Evolutionary conservation across 1,284 basidiomycete species (phyloP).

Genomic region (Malassezia japonica): DNA sequence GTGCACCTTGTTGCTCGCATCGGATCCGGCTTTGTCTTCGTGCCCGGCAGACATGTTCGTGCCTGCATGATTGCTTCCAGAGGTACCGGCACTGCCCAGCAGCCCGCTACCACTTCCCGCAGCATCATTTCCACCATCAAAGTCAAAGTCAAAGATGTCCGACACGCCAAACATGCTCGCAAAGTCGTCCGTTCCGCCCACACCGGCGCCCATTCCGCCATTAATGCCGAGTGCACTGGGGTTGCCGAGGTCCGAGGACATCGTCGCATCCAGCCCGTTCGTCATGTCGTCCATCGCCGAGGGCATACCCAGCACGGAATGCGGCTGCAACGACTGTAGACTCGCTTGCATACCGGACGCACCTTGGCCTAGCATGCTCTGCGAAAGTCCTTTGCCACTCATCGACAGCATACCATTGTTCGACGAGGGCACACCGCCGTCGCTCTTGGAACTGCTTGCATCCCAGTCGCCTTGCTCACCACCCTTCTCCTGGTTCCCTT

Average conservation of each 20-base stretch:
- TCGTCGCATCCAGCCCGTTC: neutral
- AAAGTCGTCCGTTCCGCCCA: constrained; percentile 28
- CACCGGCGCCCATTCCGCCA: constrained; percentile 3
- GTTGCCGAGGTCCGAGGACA: constrained; percentile 6
- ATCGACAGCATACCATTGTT: neutral
- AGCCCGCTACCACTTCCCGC: neutral
- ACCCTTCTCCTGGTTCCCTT: neutral
- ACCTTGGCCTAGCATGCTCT: neutral
- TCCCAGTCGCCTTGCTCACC: constrained; percentile 6
- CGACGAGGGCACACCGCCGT: neutral
- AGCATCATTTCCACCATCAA: constrained; percentile 16
- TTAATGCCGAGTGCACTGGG: neutral
- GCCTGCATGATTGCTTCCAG: too few species aligned
- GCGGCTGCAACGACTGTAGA: constrained; percentile 7
- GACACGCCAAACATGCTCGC: constrained; percentile 38
- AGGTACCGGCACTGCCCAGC: neutral
- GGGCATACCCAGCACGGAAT: constrained; percentile 5
- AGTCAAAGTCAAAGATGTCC: constrained; percentile 43
- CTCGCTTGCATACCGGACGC: constrained; percentile 10
- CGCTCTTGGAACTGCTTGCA: constrained; percentile 6
- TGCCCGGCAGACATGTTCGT: too few species aligned
- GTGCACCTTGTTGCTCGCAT: neutral
- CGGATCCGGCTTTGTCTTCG: neutral
- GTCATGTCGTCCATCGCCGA: constrained; percentile 13
- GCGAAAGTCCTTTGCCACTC: neutral